Evolutionary conservation across 495 filamentous ascomycete species (phyloP).

Genomic region (Rusavskia elegans): DNA sequence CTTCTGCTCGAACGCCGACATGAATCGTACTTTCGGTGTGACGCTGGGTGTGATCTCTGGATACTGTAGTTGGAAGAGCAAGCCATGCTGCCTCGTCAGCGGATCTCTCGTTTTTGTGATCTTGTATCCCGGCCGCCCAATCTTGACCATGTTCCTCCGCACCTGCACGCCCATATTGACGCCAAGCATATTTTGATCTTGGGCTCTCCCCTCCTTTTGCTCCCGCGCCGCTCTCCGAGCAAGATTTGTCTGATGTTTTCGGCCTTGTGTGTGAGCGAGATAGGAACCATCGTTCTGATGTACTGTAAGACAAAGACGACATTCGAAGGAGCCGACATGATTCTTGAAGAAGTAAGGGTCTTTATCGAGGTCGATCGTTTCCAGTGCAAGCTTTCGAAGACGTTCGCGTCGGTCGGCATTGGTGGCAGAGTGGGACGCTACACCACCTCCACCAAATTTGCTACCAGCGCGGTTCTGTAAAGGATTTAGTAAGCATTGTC

Average conservation of each 20-base stretch:
- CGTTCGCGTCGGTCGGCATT: slow-evolving; percentile 97
- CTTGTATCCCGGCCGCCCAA: slow-evolving; percentile 92
- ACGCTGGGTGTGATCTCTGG: slow-evolving; percentile 72
- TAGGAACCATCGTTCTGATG: slow-evolving; percentile 99
- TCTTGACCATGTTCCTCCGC: slow-evolving; percentile 85
- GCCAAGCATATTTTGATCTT: slow-evolving; percentile 54
- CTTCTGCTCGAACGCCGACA: slow-evolving; percentile 95
- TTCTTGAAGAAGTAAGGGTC: slow-evolving; percentile 99
- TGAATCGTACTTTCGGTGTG: slow-evolving; percentile 75
- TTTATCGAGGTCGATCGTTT: slow-evolving; percentile 98
- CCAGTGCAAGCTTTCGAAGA: slow-evolving; percentile 91
- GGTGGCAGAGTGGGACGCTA: slow-evolving; percentile 80
- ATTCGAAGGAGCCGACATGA: slow-evolving; percentile 96
- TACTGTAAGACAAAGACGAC: slow-evolving; percentile 93
- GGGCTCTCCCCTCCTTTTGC: slow-evolving; percentile 67
- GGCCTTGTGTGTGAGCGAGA: slow-evolving; percentile 94
- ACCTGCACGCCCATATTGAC: slow-evolving; percentile 67
- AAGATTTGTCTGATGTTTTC: slow-evolving; percentile 99
- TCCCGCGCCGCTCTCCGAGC: slow-evolving; percentile 87
- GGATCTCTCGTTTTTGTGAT: slow-evolving; percentile 92
- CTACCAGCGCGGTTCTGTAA: slow-evolving; percentile 81
- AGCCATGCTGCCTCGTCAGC: slow-evolving; percentile 70
- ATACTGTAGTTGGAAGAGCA: slow-evolving; percentile 91
- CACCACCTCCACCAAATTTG: slow-evolving; percentile 95
- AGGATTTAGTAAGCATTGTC: slow-evolving; percentile 3